Base-by-base conservation (phyloP, 805 yeast species). In the Wickerhamiella galacta region DNA sequence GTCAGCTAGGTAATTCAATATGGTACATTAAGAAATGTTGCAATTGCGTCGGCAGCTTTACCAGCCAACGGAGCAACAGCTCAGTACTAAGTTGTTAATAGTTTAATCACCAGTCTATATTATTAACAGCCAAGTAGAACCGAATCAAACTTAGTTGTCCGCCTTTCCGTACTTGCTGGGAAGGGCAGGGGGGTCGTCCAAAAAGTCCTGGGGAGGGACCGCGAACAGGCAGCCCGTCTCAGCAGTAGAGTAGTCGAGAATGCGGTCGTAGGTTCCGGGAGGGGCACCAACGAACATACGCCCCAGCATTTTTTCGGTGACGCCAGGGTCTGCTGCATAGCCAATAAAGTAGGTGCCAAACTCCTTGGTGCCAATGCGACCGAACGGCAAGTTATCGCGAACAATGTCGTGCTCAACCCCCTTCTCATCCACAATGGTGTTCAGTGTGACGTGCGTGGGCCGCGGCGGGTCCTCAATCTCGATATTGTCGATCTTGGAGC, bases 371-470 rank as follows among this genome's bases (percentile, higher is more conserved):
- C 35, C 34, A 9, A 44, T 25, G 2, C 37, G 16, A 15, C 48
- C 48, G 35, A 44, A 44, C 11, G 48, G 48, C 48, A 44, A 43
- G 22, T 44, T 44, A 30, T 43, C 47, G 10, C 48, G 39, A 12
- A 44, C 28, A 28, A 44, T 43, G 27, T 39, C 43, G 25, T 36
- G 33, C n/a, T n/a, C n/a, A n/a, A n/a, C n/a, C n/a, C n/a, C n/a
- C n/a, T n/a, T n/a, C n/a, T n/a, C n/a, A 50, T 79, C 92, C 38
- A 61, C 63, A 47, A 79, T 77, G 19, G 87, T 77, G 25, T 75
- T 72, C 33, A 70, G 52, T 16, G 42, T 39, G 28, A 47, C 34
- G 33, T 43, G 47, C 54, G 56, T 53, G 66, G 72, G 52, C 16
- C 29, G 36, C 28, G 33, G 27, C 12, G 39, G 37, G 29, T 44